A percentile compares a stretch with the other conserved stretches of the same genome.
These are phyloP conservation scores for Neurospora tetraspora DNA, from an alignment of 495 filamentous ascomycete species.

Conservation along the genomic window DNA sequence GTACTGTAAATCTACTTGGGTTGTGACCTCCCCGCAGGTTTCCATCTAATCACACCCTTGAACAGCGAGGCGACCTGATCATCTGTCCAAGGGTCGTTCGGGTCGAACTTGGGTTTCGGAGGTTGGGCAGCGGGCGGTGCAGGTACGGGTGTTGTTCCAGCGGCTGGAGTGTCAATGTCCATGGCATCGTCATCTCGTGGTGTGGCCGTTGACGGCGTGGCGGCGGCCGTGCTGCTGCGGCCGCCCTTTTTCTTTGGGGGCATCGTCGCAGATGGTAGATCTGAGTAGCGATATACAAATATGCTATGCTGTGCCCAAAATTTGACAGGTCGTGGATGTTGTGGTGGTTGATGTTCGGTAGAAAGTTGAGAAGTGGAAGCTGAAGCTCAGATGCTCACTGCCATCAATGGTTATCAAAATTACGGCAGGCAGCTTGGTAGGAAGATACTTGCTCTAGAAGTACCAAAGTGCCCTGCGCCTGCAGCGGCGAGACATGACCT, in stretches of 20 bases:
- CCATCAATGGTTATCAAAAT: not conserved
- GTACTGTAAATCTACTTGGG: not conserved
- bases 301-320: not conserved
- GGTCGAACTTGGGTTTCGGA: slow-evolving; percentile 13
- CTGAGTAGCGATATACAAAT: not conserved
- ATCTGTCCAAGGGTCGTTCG: slow-evolving; percentile 81
- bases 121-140: slow-evolving; percentile 18
- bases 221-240: slow-evolving; percentile 28
- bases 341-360: not conserved
- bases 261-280: slow-evolving; percentile 36
- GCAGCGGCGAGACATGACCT: not conserved
- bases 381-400: not conserved
- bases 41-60: slow-evolving; percentile 83
- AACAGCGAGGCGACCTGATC: slow-evolving; percentile 88
- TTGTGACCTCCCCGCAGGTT: slow-evolving; percentile 67
- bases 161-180: slow-evolving; percentile 39
- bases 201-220: slow-evolving; percentile 25
- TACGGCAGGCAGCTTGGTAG: not conserved
- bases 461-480: not conserved
- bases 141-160: slow-evolving; percentile 32
- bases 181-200: slow-evolving; percentile 42
- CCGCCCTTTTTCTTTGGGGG: slow-evolving; percentile 59
- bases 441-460: not conserved
- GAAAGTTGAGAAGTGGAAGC: not conserved
- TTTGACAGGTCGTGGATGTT: not conserved